phyloP scores from a whole-genome alignment of 1,284 basidiomycete genomes.

The Volvariella volvacea region DNA sequence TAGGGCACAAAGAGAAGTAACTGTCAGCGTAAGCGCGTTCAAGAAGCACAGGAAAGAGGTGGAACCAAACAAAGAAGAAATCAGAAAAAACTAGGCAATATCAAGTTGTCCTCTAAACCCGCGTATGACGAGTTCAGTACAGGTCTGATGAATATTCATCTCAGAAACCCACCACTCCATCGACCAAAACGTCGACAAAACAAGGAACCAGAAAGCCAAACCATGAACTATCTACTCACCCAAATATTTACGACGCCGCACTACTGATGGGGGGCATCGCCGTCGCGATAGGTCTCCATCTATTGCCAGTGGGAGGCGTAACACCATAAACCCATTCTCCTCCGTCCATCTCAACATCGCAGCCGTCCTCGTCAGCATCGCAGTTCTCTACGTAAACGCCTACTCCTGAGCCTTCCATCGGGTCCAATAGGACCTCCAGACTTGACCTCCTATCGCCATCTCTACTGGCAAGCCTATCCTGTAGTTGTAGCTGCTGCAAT shows the following conservation, averaged over 20 bases:
- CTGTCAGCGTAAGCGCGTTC: no score
- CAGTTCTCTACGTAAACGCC: constrained; percentile 71
- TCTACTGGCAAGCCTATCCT: constrained; percentile 29
- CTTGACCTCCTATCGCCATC: constrained; percentile 6
- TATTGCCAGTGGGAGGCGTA: constrained; percentile 39
- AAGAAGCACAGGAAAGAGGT: no score
- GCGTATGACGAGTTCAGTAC: constrained; percentile 33
- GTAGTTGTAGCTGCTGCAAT: constrained; percentile 54
- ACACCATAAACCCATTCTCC: constrained; percentile 58
- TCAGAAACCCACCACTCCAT: constrained; percentile 9
- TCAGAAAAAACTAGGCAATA: constrained; percentile 38
- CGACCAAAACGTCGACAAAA: constrained; percentile 4
- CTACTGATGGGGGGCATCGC: constrained; percentile 46
- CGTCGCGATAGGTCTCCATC: constrained; percentile 49
- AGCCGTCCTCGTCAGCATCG: constrained; percentile 30
- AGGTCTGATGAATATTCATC: constrained; percentile 51
- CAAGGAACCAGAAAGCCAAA: constrained; percentile 6
- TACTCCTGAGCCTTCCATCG: constrained; percentile 65
- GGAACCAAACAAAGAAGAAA: constrained; percentile 4
- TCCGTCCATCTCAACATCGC: constrained; percentile 21
- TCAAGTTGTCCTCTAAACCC: constrained; percentile 32
- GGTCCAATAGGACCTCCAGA: constrained; percentile 55
- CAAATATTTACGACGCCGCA: constrained; percentile 17
- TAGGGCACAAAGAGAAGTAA: no score
- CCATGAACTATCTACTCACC: constrained; percentile 16